phyloP scores from a whole-genome alignment of 2,329 filamentous ascomycete species.

The Talaromyces amestolkiae region DNA sequence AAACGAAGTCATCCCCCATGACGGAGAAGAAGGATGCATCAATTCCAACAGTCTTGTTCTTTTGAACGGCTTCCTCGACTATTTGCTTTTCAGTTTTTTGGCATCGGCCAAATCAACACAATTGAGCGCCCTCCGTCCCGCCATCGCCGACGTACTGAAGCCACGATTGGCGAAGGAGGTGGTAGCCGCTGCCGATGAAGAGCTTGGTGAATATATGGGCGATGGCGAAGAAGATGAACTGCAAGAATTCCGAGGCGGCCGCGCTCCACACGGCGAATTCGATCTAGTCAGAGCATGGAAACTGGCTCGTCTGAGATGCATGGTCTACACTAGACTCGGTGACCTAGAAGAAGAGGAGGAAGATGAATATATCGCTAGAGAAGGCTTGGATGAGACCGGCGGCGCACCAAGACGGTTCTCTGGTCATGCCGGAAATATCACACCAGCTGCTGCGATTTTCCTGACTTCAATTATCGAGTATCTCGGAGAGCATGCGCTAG shows the following conservation, averaged over 20 bases:
- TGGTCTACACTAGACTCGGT: constrained; percentile 96
- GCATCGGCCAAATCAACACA: constrained; percentile 74
- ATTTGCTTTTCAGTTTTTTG: constrained; percentile 89
- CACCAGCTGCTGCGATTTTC: constrained; percentile 91
- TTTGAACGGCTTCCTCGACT: constrained; percentile 90
- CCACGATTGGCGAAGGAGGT: constrained; percentile 83
- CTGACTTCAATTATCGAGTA: constrained; percentile 92
- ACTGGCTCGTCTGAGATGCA: constrained; percentile 84
- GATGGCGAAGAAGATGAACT: constrained; percentile 73
- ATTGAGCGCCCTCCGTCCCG: constrained; percentile 71
- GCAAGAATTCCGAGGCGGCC: constrained; percentile 51
- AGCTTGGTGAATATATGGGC: constrained; percentile 82
- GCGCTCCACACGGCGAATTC: constrained; percentile 62
- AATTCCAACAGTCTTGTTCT: constrained; percentile 70
- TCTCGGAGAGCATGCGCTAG: constrained; percentile 84
- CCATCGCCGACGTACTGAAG: constrained; percentile 83
- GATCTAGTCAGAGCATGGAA: constrained; percentile 95
- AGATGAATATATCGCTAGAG: constrained; percentile 79
- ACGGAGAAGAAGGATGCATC: constrained; percentile 65
- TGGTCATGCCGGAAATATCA: constrained; percentile 64
- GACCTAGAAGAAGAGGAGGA: constrained; percentile 98
- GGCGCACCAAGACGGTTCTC: constrained; percentile 57
- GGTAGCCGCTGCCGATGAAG: constrained; percentile 77
- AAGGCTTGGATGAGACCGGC: constrained; percentile 63
- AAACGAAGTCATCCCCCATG: constrained; percentile 66